A percentile compares a stretch with the other conserved stretches of the same genome.
Evolutionary conservation across 176 grass and related monocot species (phyloP).

Genomic region (Oryza australiensis): DNA sequence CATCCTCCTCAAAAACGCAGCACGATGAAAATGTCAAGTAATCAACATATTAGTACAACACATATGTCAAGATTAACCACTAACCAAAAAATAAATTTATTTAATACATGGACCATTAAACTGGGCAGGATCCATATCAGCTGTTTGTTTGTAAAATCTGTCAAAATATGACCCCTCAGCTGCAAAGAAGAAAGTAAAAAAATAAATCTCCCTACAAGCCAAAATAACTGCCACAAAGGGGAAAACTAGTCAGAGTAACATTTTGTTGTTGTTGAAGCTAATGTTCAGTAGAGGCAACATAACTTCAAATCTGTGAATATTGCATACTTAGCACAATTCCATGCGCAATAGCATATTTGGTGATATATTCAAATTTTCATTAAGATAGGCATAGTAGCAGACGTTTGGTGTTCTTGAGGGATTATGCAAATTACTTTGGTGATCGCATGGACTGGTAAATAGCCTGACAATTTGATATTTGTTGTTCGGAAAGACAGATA

Average conservation of each 20-base stretch:
- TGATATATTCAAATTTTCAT: background rate
- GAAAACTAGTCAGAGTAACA: background rate
- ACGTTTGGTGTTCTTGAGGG: background rate
- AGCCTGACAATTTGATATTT: background rate
- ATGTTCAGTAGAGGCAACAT: background rate
- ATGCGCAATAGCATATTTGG: background rate
- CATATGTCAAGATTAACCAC: background rate
- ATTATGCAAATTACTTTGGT: constrained; percentile 1
- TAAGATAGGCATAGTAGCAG: background rate
- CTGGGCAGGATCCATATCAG: constrained; percentile 77
- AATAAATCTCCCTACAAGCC: background rate
- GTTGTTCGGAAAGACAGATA: background rate
- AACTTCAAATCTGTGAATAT: background rate
- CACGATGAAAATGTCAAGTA: constrained; percentile 59
- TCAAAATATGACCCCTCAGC: constrained; percentile 87
- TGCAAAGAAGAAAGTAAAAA: constrained; percentile 39
- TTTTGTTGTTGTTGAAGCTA: background rate
- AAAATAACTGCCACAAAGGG: background rate
- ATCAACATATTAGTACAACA: constrained; percentile 15
- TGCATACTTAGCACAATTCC: background rate
- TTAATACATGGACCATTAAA: constrained; percentile 35
- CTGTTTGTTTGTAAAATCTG: constrained; percentile 79
- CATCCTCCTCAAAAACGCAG: constrained; percentile 76
- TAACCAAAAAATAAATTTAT: background rate
- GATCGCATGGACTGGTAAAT: background rate